Percentiles rank a stretch among this genome's conserved stretches.
Conservation (phyloP, 23 red algal species). For the Cyanidioschyzon merolae region DNA sequence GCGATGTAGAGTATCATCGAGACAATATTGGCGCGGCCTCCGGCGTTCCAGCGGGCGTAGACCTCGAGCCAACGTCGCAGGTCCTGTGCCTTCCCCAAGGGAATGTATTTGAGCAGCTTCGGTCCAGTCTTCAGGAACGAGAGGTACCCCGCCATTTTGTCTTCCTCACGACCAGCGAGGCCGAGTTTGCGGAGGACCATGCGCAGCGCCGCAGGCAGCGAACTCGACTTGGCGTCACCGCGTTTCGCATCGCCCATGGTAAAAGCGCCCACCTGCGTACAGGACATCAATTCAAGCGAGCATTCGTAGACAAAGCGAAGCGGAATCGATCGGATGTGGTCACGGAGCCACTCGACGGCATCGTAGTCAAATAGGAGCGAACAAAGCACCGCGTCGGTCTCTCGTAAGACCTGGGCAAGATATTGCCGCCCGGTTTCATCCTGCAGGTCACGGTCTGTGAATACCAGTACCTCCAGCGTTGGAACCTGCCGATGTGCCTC, state of each 20-base stretch:
- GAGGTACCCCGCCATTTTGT: constrained; percentile 52
- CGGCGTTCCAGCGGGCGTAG: constrained; percentile 52
- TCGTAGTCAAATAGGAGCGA: constrained; percentile 57
- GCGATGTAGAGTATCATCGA: constrained; percentile 37
- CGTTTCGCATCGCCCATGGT: neutral
- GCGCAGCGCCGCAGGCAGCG: neutral
- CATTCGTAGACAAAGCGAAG: constrained; percentile 44
- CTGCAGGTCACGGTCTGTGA: constrained; percentile 8
- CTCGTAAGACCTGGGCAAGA: neutral
- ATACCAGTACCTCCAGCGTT: neutral
- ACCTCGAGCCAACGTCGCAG: constrained; percentile 44
- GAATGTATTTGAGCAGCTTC: constrained; percentile 27
- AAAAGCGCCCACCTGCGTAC: constrained; percentile 36
- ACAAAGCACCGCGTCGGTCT: constrained; percentile 39
- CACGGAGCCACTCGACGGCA: constrained; percentile 39
- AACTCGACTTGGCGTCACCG: neutral
- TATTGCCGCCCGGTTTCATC: neutral
- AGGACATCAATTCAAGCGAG: constrained; percentile 45
- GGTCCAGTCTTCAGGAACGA: constrained; percentile 40
- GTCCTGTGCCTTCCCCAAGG: constrained; percentile 31
- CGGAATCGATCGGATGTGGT: neutral
- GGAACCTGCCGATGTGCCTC: neutral
- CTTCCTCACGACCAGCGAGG: constrained; percentile 36
- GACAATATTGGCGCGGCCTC: constrained; percentile 48
- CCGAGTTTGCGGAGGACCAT: constrained; percentile 17